Evolutionary conservation across 768 basidiomycete species (phyloP).

Genomic region (Mycena crocata): DNA sequence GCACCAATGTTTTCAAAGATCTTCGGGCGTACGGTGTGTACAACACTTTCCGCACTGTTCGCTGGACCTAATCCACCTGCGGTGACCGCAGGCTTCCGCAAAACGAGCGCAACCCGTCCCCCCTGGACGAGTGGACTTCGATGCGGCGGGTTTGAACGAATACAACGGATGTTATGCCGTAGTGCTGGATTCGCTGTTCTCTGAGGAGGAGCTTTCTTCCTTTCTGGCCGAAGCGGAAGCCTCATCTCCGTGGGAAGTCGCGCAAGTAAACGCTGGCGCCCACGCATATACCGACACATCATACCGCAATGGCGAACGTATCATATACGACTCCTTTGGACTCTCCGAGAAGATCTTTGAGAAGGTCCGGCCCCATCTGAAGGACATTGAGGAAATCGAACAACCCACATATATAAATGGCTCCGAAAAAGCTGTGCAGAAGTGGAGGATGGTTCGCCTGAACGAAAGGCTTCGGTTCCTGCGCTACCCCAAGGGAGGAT

Average conservation of each 20-base stretch:
- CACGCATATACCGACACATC: conserved; percentile 21
- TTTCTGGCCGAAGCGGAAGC: conserved; percentile 27
- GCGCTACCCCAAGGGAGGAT: conserved; percentile 21
- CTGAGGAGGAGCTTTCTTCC: conserved; percentile 24
- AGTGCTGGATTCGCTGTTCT: conserved; percentile 27
- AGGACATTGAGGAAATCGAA: conserved; percentile 30
- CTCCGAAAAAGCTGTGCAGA: conserved; percentile 12
- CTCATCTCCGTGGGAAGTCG: conserved; percentile 25
- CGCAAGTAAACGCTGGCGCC: conserved; percentile 22
- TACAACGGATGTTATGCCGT: conserved; percentile 30
- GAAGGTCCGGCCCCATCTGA: conserved; percentile 23
- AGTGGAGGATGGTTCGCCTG: conserved; percentile 29
- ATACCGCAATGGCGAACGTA: conserved; percentile 30
- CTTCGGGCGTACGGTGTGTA: neutral
- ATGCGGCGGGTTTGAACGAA: conserved; percentile 5
- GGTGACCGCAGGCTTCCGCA: neutral
- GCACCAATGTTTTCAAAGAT: conserved; percentile 6
- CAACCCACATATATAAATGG: conserved; percentile 19
- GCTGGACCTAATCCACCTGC: neutral
- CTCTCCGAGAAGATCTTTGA: conserved; percentile 25
- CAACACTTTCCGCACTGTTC: neutral
- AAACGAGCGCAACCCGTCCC: conserved; percentile 16
- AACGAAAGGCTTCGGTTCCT: conserved; percentile 31
- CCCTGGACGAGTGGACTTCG: conserved; percentile 25
- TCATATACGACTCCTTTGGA: conserved; percentile 27